phyloP scores from a whole-genome alignment of 768 basidiomycete species.

The Lenzites betulinus region DNA sequence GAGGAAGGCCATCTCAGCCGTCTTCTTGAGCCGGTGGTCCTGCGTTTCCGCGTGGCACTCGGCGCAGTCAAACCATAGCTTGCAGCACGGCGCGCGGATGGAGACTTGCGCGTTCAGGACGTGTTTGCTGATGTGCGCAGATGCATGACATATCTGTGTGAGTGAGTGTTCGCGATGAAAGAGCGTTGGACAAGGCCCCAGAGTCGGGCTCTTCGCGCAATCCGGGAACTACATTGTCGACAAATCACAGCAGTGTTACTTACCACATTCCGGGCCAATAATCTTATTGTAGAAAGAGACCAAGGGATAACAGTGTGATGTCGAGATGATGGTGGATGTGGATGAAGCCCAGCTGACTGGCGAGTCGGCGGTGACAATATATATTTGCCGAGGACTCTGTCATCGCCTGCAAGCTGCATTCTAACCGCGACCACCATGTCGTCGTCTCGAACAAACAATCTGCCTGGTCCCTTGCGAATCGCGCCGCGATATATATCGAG shows the following conservation, averaged over 20 bases:
- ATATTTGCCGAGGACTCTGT: not conserved
- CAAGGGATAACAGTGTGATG: too few species aligned
- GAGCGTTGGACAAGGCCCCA: not conserved
- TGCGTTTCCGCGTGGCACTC: slow-evolving; percentile 91
- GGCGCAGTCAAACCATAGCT: slow-evolving; percentile 95
- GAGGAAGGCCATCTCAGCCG: slow-evolving; percentile 80
- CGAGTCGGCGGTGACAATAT: not conserved
- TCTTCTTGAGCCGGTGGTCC: slow-evolving; percentile 70
- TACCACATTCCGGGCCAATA: slow-evolving; percentile 1
- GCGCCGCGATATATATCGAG: not conserved
- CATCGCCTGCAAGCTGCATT: too few species aligned
- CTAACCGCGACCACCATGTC: slow-evolving; percentile 1
- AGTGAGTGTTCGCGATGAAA: slow-evolving; percentile 6
- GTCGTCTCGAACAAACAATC: not conserved
- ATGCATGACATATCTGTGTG: not conserved
- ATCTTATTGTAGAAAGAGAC: too few species aligned
- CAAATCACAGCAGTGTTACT: not conserved
- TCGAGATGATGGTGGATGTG: not conserved
- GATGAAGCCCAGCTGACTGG: not conserved
- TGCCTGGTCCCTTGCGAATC: not conserved
- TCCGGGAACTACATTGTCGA: not conserved
- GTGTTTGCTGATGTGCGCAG: slow-evolving; percentile 69
- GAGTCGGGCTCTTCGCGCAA: not conserved
- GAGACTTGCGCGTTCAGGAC: slow-evolving; percentile 95
- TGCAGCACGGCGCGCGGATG: slow-evolving; percentile 96